A percentile compares a stretch with the other conserved stretches of the same genome.
Conservation (phyloP, 2,329 filamentous ascomycete species). For the Aspergillus amoenus region DNA sequence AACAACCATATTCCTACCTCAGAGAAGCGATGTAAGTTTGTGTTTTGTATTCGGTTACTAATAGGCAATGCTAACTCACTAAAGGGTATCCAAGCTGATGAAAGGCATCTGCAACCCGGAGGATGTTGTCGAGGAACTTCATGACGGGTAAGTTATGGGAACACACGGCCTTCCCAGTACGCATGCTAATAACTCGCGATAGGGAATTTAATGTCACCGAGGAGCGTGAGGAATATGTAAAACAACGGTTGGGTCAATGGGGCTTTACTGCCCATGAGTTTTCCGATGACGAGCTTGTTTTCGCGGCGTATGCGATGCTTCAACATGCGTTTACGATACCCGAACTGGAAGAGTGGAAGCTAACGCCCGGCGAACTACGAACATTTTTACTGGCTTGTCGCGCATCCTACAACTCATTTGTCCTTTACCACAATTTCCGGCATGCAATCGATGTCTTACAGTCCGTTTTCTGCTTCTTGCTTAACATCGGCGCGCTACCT, state of each 20-base stretch:
- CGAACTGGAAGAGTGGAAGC: slow-evolving; percentile 75
- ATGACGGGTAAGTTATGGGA: slow-evolving; percentile 52
- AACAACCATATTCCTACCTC: slow-evolving; percentile 84
- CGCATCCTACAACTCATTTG: slow-evolving; percentile 92
- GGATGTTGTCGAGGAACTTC: slow-evolving; percentile 62
- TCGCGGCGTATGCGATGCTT: slow-evolving; percentile 83
- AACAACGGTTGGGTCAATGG: slow-evolving; percentile 73
- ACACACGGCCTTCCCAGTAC: not conserved
- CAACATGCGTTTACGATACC: slow-evolving; percentile 81
- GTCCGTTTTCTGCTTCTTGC: slow-evolving; percentile 85
- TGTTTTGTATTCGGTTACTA: not conserved
- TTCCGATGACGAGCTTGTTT: slow-evolving; percentile 83
- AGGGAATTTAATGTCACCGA: slow-evolving; percentile 65
- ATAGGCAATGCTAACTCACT: not conserved
- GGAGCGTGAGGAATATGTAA: slow-evolving; percentile 65
- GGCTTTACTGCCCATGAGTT: slow-evolving; percentile 87
- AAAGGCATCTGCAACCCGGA: slow-evolving; percentile 77
- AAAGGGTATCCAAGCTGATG: slow-evolving; percentile 77
- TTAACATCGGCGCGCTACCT: slow-evolving; percentile 74
- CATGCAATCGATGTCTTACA: slow-evolving; percentile 96
- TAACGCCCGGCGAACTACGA: slow-evolving; percentile 76
- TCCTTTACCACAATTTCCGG: slow-evolving; percentile 97
- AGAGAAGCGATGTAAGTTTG: slow-evolving; percentile 73
- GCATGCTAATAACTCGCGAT: not conserved
- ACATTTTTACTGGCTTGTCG: slow-evolving; percentile 85